phyloP scores from a whole-genome alignment of 2,329 filamentous ascomycete genomes.

The Botrytis squamosa region DNA sequence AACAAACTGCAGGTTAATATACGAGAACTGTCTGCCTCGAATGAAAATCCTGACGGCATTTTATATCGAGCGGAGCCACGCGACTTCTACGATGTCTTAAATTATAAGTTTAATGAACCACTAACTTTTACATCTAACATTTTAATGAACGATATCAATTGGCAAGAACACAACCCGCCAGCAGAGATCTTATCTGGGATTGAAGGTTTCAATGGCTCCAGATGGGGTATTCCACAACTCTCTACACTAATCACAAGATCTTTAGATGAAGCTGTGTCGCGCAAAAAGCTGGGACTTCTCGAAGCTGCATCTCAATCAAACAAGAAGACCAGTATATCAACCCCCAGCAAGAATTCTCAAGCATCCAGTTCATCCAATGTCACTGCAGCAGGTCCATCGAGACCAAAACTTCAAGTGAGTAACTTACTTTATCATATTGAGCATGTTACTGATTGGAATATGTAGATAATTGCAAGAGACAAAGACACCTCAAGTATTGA shows the following conservation, averaged over 20 bases:
- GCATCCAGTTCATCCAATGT: background rate
- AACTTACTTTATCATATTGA: background rate
- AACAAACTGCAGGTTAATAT: background rate
- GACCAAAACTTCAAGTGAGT: background rate
- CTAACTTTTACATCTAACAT: background rate
- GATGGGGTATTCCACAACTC: background rate
- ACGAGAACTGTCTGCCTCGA: background rate
- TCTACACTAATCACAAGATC: background rate
- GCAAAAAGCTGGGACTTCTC: background rate
- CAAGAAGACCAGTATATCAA: background rate
- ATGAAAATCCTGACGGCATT: background rate
- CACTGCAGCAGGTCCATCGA: background rate
- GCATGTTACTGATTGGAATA: background rate
- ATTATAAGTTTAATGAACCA: background rate
- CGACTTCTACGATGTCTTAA: too few species aligned
- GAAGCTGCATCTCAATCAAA: background rate
- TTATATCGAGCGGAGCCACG: background rate
- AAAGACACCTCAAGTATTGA: background rate
- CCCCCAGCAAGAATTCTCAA: background rate
- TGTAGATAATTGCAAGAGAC: background rate
- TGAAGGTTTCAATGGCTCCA: background rate
- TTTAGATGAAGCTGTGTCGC: background rate
- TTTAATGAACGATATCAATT: background rate
- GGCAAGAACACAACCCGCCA: background rate
- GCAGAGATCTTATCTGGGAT: background rate